Base-by-base conservation (phyloP, 2,329 filamentous ascomycete species). In the Epichloe elymi region DNA sequence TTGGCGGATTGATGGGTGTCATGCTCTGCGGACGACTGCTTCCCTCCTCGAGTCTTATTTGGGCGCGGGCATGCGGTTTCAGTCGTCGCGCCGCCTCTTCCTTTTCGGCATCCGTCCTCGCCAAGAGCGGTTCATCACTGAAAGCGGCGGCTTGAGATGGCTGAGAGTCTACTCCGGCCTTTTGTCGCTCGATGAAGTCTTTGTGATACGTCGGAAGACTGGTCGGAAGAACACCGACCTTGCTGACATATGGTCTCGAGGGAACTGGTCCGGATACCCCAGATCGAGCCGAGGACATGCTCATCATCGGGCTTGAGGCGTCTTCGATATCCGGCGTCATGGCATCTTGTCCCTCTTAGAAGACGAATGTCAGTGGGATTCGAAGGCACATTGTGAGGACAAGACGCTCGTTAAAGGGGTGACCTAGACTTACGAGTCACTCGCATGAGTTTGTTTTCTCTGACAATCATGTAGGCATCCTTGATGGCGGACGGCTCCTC, bases 401-500 rank as follows among this genome's bases (percentile, higher is more conserved):
- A 11, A 4, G 8, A 30, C 26, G 26, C 26, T 30, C 26, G 26
- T 30, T 4, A 11, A 30, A 10, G 26, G 26, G 3, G 26, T 26
- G 37, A 20, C 20, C 20, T 23, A 17, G 46, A 81, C 87, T 80
- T 74, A 94, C 88, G 89, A 65, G 89, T 95, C 51, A 83, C 84
- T 66, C 90, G 86, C 90, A 97, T 97, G 65, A 97, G 79, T 67
- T 96, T 93, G 65, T 97, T 97, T 68, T 98, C 93, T 49, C 91
- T 82, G 26, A 98, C 88, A 65, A 98, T 98, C 70, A 96, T 83
- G 70, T 97, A 98, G 1, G 93, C 93, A 69, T 98, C 93, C 70
- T 98, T 98, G 74, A 98, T 96, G 11, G 93, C 90, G 53, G 90
- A 97, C 12, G 93, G 93, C 65, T 98, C 93, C 49, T 93, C 83